Percentiles rank a stretch among this genome's conserved stretches.
phyloP scores from a whole-genome alignment of 306 rosid species.

The Rosa multiflora region DNA sequence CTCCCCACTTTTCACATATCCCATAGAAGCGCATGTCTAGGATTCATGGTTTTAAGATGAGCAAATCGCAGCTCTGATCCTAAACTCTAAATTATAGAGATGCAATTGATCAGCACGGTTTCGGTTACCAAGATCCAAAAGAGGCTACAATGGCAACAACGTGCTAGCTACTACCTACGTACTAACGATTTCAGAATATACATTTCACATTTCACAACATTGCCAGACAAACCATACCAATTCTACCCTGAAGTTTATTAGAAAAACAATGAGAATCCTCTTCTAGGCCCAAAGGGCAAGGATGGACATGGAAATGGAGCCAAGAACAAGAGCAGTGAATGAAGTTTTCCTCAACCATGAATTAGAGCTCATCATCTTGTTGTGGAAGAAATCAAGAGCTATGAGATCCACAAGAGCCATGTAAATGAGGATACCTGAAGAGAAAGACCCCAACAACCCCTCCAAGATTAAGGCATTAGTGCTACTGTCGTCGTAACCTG shows the following conservation, averaged over 20 bases:
- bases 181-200: neutral
- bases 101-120: neutral
- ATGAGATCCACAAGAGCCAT: constrained; percentile 96
- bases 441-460: constrained; percentile 80
- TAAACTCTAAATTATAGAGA: neutral
- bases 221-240: neutral
- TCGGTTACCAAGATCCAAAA: neutral
- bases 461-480: constrained; percentile 85
- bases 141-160: neutral
- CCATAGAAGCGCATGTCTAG: neutral
- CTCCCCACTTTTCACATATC: neutral
- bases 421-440: constrained; percentile 85
- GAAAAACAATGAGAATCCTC: neutral
- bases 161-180: neutral
- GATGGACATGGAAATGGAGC: constrained; percentile 83
- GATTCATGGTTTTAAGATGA: neutral
- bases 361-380: constrained; percentile 69
- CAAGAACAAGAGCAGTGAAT: constrained; percentile 70
- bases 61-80: neutral
- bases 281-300: constrained; percentile 86
- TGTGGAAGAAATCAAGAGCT: constrained; percentile 89
- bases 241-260: neutral
- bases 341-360: constrained; percentile 53
- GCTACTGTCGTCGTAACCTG: constrained; percentile 80
- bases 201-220: constrained; percentile 12